phyloP scores from a whole-genome alignment of 192 early-diverging fungal species.

The Coemansia sp. region DNA sequence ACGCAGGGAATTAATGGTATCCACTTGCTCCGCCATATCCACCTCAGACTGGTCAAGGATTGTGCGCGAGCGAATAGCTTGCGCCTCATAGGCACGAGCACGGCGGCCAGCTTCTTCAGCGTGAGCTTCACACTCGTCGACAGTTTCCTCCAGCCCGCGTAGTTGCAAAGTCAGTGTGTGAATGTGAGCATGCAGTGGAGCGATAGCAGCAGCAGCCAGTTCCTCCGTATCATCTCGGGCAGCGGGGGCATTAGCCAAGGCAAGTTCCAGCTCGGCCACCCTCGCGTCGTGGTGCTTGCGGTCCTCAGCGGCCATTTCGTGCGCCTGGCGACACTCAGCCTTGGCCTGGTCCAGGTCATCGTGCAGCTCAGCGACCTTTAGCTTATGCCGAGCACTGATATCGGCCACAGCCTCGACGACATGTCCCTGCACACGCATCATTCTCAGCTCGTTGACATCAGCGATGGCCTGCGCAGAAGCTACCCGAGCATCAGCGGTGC shows the following conservation, averaged over 20 bases:
- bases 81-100: slow-evolving; percentile 14
- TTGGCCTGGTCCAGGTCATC: slow-evolving; percentile 16
- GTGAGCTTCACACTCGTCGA: slow-evolving; percentile 29
- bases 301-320: slow-evolving; percentile 27
- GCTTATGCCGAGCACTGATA: slow-evolving; percentile 43
- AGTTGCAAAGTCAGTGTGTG: slow-evolving; percentile 29
- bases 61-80: background rate
- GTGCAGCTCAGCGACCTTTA: slow-evolving; percentile 24
- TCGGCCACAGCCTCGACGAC: slow-evolving; percentile 45
- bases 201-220: slow-evolving; percentile 17
- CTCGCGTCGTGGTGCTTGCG: slow-evolving; percentile 23
- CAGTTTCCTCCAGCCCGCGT: slow-evolving; percentile 22
- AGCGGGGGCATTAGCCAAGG: background rate
- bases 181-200: slow-evolving; percentile 22
- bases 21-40: slow-evolving; percentile 39
- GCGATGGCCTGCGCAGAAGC: slow-evolving; percentile 10
- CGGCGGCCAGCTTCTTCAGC: slow-evolving; percentile 12
- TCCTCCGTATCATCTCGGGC: slow-evolving; percentile 19
- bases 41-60: slow-evolving; percentile 46
- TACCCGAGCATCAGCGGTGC: slow-evolving; percentile 18
- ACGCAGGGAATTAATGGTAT: slow-evolving; percentile 31
- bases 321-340: slow-evolving; percentile 30
- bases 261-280: slow-evolving; percentile 20
- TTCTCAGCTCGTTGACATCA: slow-evolving; percentile 33
- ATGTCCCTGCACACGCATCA: slow-evolving; percentile 45